Base-by-base conservation (phyloP, 2,329 filamentous ascomycete genomes). In the Penicillium sp. region DNA sequence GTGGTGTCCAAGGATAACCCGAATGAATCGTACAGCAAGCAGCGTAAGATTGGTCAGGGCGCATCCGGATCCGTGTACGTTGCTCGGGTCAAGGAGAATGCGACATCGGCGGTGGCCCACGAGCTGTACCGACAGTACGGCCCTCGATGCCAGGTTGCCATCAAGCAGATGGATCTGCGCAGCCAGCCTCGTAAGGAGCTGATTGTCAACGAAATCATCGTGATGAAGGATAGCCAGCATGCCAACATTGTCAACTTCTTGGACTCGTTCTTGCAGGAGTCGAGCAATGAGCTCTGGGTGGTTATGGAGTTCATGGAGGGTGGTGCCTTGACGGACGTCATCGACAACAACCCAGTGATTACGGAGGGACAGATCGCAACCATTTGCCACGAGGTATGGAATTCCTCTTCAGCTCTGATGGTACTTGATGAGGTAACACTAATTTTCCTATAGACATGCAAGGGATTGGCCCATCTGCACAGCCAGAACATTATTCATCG, bases 261-360 rank as follows among this genome's bases (percentile, higher is more conserved):
- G 37, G 95, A 99, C 69, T 93, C 94, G 3, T 99, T 98, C 83
- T 81, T 99, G 73, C 91, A 95, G 71, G 96, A 97, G 76, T 94
- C 95, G 76, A 92, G 91, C 71, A 86, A 90, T 56, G 95, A 99
- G 76, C 85, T 99, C n/a, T 99, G 95, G 95, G 92, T 99, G 11
- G 94, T 99, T 54, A 96, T 99, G 95, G 95, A 99, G 80, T 99
- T 93, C 72, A 99, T 99, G 95, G 95, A 99, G 79, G 95, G 95
- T 70, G 95, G 95, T 79, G 91, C 95, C 63, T 81, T 99, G 76
- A 99, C 95, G 1, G 95, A 99, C 82, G 92, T 99, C 61, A 99
- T 99, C 78, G 95, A 99, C 78, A 97, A 98, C 80, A 99, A 98
- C 77, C 86, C 90, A 2, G 87, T 88, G 58, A 97, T 99, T 69